These are phyloP conservation scores for Solanum paucissectum DNA, from an alignment of 257 asterid genomes.

Conservation along the genomic window DNA sequence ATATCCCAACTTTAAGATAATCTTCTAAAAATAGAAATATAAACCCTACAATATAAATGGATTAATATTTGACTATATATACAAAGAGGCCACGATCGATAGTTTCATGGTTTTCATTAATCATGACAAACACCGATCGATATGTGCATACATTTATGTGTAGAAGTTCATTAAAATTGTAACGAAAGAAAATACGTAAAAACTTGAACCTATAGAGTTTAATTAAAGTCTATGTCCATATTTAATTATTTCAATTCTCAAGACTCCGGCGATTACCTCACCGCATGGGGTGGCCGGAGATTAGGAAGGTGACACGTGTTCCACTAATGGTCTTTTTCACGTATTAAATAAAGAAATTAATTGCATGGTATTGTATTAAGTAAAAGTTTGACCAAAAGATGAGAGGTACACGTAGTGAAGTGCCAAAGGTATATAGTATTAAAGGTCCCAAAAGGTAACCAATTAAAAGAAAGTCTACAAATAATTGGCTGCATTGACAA, in stretches of 20 bases:
- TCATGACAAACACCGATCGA: background rate
- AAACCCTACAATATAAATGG: background rate
- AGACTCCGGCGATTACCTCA: slow-evolving; percentile 24
- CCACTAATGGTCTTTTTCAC: slow-evolving; percentile 7
- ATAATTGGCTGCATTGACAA: slow-evolving; percentile 14
- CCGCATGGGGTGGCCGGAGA: slow-evolving; percentile 30
- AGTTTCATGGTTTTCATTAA: background rate
- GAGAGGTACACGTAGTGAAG: slow-evolving; percentile 11
- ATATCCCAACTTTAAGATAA: background rate
- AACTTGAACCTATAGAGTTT: background rate
- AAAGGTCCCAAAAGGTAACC: background rate
- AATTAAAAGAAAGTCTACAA: background rate
- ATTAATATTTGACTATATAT: background rate
- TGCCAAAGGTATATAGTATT: background rate
- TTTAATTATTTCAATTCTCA: background rate
- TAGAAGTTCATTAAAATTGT: no score
- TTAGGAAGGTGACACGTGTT: slow-evolving; percentile 1
- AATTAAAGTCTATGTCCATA: background rate
- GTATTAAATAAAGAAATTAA: slow-evolving; percentile 4
- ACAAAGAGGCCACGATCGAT: background rate
- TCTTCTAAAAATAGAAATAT: background rate
- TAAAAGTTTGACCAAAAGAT: slow-evolving; percentile 23
- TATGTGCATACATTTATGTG: background rate
- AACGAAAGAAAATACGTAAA: no score
- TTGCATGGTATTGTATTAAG: slow-evolving; percentile 17